Percentiles rank a stretch among this genome's conserved stretches.
These are phyloP conservation scores for Nakazawaea molendinolei DNA, from an alignment of 805 yeast genomes.

Conservation along the genomic window DNA sequence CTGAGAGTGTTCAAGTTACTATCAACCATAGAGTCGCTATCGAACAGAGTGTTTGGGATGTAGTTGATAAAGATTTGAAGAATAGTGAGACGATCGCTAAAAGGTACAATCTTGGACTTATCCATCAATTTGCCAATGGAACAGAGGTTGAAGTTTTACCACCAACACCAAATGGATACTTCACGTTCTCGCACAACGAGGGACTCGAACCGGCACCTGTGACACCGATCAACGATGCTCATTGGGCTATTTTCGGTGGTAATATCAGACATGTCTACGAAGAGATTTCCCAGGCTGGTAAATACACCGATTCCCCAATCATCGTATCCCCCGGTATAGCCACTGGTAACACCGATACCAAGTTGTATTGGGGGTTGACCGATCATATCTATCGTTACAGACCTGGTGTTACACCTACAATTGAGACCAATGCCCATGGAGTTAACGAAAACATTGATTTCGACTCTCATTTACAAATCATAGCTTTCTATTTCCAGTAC, in stretches of 20 bases:
- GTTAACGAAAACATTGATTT: conserved; percentile 55
- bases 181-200: background rate
- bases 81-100: conserved; percentile 28
- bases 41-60: conserved; percentile 31
- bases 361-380: conserved; percentile 52
- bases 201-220: conserved; percentile 46
- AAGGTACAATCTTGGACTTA: conserved; percentile 29
- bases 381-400: conserved; percentile 51
- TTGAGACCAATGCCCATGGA: conserved; percentile 46
- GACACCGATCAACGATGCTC: conserved; percentile 36
- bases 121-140: conserved; percentile 14
- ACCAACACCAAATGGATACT: conserved; percentile 15
- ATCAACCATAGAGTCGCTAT: conserved; percentile 42
- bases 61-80: conserved; percentile 25
- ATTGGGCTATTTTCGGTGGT: conserved; percentile 38
- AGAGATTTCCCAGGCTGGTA: conserved; percentile 31
- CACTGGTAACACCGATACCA: conserved; percentile 65
- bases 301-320: conserved; percentile 21
- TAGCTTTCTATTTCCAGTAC: conserved; percentile 51
- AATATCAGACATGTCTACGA: conserved; percentile 40
- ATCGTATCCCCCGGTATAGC: conserved; percentile 53
- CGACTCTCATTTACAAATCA: conserved; percentile 50
- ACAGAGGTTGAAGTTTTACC: conserved; percentile 23
- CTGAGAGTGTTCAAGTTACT: conserved; percentile 36
- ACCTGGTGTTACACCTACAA: conserved; percentile 35